Percentiles rank a stretch among this genome's conserved stretches.
phyloP scores from a whole-genome alignment of 495 filamentous ascomycete species.

The Diplogelasinospora grovesii region DNA sequence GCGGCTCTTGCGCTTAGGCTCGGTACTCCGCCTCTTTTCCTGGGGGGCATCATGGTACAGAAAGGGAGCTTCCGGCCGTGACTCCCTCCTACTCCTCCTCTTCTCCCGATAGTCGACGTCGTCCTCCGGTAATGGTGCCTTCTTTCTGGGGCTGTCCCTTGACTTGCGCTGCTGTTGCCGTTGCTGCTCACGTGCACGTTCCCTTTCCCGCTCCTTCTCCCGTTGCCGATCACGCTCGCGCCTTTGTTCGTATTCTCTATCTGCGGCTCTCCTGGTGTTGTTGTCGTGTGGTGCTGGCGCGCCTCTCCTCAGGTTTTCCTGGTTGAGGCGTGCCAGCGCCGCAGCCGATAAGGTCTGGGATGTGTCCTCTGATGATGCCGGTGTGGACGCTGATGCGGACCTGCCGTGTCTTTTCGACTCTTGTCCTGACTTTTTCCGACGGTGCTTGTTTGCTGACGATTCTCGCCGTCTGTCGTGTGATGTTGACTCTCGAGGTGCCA shows the following conservation, averaged over 20 bases:
- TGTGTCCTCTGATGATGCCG: constrained; percentile 13
- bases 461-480: constrained; percentile 15
- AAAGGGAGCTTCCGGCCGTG: too few species aligned
- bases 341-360: constrained; percentile 42
- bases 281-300: not conserved
- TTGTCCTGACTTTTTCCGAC: constrained; percentile 9
- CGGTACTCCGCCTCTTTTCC: too few species aligned
- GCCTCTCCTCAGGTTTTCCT: constrained; percentile 40
- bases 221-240: constrained; percentile 22
- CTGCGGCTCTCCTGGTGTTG: constrained; percentile 2
- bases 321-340: constrained; percentile 55
- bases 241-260: constrained; percentile 2
- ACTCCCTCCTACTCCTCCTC: constrained; percentile 2
- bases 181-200: constrained; percentile 23
- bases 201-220: constrained; percentile 22
- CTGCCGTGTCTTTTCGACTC: constrained; percentile 17
- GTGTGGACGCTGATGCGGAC: constrained; percentile 18
- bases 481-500: constrained; percentile 5
- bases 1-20: constrained; percentile 38
- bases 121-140: too few species aligned
- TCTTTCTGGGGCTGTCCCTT: too few species aligned
- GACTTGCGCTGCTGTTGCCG: constrained; percentile 27
- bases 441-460: constrained; percentile 20
- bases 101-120: not conserved
- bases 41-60: too few species aligned